Base-by-base conservation (phyloP, 805 yeast species). In the Pichia thaimueangensis region DNA sequence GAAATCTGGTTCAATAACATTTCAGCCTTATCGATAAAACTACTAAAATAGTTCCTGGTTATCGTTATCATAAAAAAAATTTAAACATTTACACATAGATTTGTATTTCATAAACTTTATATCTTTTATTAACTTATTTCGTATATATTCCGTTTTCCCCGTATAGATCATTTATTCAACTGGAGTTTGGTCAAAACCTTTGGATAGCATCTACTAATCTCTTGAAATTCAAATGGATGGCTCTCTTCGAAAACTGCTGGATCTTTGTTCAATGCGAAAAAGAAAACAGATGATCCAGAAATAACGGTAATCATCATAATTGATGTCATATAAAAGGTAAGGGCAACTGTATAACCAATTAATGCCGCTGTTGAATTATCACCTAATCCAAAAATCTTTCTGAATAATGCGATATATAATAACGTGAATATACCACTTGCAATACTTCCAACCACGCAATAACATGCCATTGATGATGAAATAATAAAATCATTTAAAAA, bases 401-500 rank as follows among this genome's bases (percentile, higher is more conserved):
- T 64, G 11, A 95, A 84, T 52, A 77, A 72, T 53, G 71, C 69
- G 58, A 88, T 67, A 59, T 78, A 86, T 42, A 85, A 64, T 59
- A 70, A 82, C 2, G 86, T 74, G 43, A 82, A 68, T 37, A 85
- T 64, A 0, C 49, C 45, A 11, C 53, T 47, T 10, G 69, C 31
- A 58, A 45, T 47, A 6, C 83, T 87, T 8, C 82, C 80, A 54
- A 86, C 78, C 38, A 82, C 53, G 1, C 89, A 64, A 56, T 80
- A 87, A 52, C 87, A 74, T 7, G 80, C 74, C 47, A 88, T 63
- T 0, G 95, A 84, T 3, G 86, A 77, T 47, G 79, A 81, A 45
- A 88, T 80, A 48, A 89, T 70, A 54, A 85, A 80, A 62, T 91
- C 95, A 59, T 87, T 88, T 45, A 86, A 73, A 52, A 88, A 63